phyloP scores from a whole-genome alignment of 2,329 filamentous ascomycete genomes.

The Phyllosticta citrichinensis region DNA sequence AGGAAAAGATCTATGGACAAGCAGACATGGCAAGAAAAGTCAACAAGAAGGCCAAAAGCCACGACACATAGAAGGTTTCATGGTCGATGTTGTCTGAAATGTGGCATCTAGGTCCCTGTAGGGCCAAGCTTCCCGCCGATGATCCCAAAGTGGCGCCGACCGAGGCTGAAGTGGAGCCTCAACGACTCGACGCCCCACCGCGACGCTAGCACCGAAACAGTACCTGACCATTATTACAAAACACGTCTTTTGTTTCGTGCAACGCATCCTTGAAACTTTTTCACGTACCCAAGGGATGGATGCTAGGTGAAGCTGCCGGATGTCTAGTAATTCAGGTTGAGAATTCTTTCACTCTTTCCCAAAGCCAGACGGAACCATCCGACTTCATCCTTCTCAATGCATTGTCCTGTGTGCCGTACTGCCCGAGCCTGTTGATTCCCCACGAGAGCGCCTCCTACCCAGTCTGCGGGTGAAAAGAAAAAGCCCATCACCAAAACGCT shows the following conservation, averaged over 20 bases:
- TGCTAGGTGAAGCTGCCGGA: too few relatives aligned
- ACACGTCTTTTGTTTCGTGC: not conserved
- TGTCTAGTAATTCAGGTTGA: too few relatives aligned
- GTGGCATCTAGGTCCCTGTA: not conserved
- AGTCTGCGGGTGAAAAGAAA: not conserved
- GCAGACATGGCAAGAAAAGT: not conserved
- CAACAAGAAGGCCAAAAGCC: not conserved
- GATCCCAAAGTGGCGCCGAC: not conserved
- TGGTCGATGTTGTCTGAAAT: not conserved
- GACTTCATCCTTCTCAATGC: too few relatives aligned
- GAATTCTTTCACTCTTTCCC: too few relatives aligned
- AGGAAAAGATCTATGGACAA: not conserved
- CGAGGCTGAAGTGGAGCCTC: not conserved
- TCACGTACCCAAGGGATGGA: not conserved
- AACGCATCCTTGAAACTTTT: not conserved
- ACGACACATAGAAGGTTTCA: not conserved
- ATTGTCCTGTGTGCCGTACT: not conserved
- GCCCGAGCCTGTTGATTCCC: not conserved
- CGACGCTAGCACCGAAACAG: not conserved
- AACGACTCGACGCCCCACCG: not conserved
- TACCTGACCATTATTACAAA: constrained; percentile 1
- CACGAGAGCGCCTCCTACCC: not conserved
- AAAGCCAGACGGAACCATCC: too few relatives aligned
- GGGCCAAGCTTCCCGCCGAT: not conserved
- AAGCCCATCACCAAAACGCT: not conserved